Base-by-base conservation (phyloP, 2,329 filamentous ascomycete species). In the Xylaria sp. region DNA sequence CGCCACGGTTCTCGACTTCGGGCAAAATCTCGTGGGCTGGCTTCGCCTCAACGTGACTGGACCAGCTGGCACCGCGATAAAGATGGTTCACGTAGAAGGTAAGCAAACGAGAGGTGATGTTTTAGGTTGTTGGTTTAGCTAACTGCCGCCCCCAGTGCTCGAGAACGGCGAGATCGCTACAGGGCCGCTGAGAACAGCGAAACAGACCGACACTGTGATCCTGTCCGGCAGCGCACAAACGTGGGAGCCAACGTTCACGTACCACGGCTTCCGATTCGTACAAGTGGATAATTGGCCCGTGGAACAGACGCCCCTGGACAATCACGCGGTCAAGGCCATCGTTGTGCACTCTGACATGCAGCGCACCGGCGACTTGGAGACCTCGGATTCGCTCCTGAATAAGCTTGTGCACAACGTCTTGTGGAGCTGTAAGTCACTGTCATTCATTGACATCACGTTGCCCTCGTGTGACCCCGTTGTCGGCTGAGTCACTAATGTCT, bases 341-440 rank as follows among this genome's bases (percentile, higher is more conserved):
- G 83, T 87, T 0, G 75, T 88, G 5, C 84, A 88, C 70, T 85
- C 83, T 0, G 86, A 89, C 65, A 82, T 89, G 79, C 75, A 79
- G 59, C 79, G 81, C 11, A 85, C 78, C 0, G 86, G 87, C 0
- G 80, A 74, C 65, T 88, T 89, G 58, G 74, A 81, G 9, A 88
- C 84, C 65, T 89, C 87, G 0, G 76, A 89, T 57, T 56, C 72
- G 0, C 76, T 83, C 3, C 70, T 90, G 31, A 89, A 88, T 71
- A 78, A 84, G 54, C 81, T 90, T 4, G 84, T 89, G 69, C 63
- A 81, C 0, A 90, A 90, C 63, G 81, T 86, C 0, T 73, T 79
- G 36, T 89, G 87, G 87, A 83, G 82, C 5, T 88, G 72, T 74
- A 62, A 70, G 72, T 72, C 5, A 61, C 49, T 15, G 9, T n/a